Evolutionary conservation across 257 asterid species (phyloP).

Genomic region (Solanum phureja): DNA sequence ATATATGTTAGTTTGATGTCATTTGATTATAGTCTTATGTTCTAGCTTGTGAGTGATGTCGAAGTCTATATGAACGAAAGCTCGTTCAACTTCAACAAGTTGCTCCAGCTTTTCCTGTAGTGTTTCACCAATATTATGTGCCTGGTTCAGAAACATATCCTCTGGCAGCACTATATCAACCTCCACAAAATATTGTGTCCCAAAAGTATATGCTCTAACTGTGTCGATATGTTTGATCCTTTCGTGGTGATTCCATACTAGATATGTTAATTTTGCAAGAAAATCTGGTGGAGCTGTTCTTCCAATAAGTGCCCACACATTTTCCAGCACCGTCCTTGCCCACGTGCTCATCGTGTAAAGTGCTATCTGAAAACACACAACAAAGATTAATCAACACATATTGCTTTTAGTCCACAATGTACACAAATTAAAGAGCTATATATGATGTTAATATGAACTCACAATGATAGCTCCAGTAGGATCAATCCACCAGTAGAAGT

Average conservation of each 20-base stretch:
- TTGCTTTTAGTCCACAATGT: not conserved
- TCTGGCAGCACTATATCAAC: conserved; percentile 77
- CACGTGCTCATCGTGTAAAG: conserved; percentile 77
- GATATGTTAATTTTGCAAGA: conserved; percentile 64
- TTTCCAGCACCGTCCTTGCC: conserved; percentile 81
- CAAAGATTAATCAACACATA: not conserved
- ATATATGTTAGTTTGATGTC: not conserved
- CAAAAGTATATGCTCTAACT: conserved; percentile 79
- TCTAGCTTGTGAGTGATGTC: conserved; percentile 75
- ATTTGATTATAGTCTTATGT: conserved; percentile 21
- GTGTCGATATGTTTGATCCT: conserved; percentile 80
- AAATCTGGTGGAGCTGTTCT: conserved; percentile 96
- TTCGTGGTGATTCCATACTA: conserved; percentile 76
- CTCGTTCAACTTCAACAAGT: conserved; percentile 75
- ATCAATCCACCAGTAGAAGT: conserved; percentile 89
- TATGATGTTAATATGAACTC: conserved; percentile 11
- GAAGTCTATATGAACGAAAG: conserved; percentile 85
- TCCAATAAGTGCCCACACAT: conserved; percentile 73
- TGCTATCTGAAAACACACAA: conserved; percentile 45
- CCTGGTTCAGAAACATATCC: conserved; percentile 59
- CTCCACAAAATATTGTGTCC: conserved; percentile 89
- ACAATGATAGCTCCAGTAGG: conserved; percentile 83
- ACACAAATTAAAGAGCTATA: not conserved
- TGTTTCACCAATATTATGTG: conserved; percentile 83
- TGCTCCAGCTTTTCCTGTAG: conserved; percentile 78